A percentile compares a stretch with the other conserved stretches of the same genome.
These are phyloP conservation scores for Talaromyces nanjingensis DNA, from an alignment of 495 filamentous ascomycete genomes.

Conservation along the genomic window DNA sequence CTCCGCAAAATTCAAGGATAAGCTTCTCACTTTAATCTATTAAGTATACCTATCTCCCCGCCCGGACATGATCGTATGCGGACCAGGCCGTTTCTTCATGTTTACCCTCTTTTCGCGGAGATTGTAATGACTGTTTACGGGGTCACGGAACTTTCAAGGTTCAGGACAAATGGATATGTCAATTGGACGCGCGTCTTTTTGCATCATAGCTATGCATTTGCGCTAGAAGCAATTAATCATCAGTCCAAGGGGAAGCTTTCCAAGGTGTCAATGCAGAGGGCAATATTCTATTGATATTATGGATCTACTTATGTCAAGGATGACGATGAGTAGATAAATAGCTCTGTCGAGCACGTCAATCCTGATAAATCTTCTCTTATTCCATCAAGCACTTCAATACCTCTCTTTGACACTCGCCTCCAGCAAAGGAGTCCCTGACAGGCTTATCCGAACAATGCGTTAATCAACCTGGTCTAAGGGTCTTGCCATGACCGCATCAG, in stretches of 20 bases:
- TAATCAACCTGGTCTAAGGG: too few relatives aligned
- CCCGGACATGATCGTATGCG: not conserved
- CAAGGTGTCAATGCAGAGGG: not conserved
- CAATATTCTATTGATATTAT: too few relatives aligned
- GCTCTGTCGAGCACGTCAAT: too few relatives aligned
- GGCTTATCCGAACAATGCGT: too few relatives aligned
- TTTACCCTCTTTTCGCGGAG: not conserved
- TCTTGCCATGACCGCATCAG: too few relatives aligned
- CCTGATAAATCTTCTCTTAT: too few relatives aligned
- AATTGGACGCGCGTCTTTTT: not conserved
- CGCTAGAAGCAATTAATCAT: not conserved
- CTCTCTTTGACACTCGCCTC: too few relatives aligned
- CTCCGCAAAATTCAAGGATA: not conserved
- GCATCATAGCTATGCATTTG: not conserved
- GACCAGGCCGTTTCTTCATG: not conserved
- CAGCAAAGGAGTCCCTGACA: too few relatives aligned
- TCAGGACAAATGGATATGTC: not conserved
- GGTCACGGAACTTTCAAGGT: not conserved
- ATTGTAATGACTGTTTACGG: not conserved
- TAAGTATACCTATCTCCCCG: not conserved
- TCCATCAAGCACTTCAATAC: too few relatives aligned
- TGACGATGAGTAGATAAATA: too few relatives aligned
- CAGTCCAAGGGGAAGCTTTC: not conserved
- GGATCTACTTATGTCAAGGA: not conserved
- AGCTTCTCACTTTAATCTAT: not conserved